Evolutionary conservation across 345 rosid genomes (phyloP).

Genomic region (Kandelia obovata): DNA sequence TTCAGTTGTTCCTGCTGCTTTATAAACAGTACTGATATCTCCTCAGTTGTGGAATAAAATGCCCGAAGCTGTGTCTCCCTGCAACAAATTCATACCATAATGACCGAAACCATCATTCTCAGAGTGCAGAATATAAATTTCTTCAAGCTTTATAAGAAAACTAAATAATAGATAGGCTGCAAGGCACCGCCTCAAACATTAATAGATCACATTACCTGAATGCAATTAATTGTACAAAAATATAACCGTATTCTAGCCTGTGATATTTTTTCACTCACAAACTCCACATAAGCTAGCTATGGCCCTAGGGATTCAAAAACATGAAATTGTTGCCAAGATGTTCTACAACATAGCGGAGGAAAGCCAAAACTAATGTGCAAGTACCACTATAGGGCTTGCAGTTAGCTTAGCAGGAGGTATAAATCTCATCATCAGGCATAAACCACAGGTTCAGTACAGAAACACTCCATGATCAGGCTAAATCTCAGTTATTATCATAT

Average conservation of each 20-base stretch:
- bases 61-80: constrained; percentile 94
- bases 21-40: constrained; percentile 61
- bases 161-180: no score
- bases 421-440: neutral
- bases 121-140: neutral
- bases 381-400: neutral
- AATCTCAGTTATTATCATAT: neutral
- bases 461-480: neutral
- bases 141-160: no score
- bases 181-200: no score
- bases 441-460: neutral
- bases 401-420: neutral
- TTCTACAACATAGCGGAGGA: neutral
- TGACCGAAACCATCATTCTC: neutral
- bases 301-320: no score
- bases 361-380: neutral
- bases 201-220: no score
- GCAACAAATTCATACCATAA: constrained; percentile 25
- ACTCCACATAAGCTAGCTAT: no score
- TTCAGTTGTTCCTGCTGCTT: constrained; percentile 97
- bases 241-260: no score
- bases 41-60: constrained; percentile 95
- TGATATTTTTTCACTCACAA: no score
- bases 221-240: no score
- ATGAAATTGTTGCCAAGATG: neutral